Percentiles rank a stretch among this genome's conserved stretches.
phyloP scores from a whole-genome alignment of 257 asterid genomes.

The Penstemon davidsonii region DNA sequence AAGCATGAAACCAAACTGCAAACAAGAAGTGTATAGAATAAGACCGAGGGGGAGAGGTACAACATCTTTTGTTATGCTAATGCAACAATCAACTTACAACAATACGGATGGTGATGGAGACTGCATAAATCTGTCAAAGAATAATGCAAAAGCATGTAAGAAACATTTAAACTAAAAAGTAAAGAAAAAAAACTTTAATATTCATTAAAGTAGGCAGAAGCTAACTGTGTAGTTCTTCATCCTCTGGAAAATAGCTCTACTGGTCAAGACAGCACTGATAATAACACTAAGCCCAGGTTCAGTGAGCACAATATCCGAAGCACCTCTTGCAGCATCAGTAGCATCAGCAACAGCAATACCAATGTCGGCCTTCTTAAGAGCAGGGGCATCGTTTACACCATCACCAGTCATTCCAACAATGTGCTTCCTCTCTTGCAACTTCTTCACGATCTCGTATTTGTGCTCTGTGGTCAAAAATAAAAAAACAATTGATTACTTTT shows the following conservation, averaged over 20 bases:
- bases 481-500: neutral
- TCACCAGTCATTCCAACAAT: constrained; percentile 97
- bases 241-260: constrained; percentile 93
- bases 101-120: constrained; percentile 98
- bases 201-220: constrained; percentile 2
- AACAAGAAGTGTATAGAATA: constrained; percentile 13
- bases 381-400: constrained; percentile 97
- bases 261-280: constrained; percentile 87
- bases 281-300: constrained; percentile 96
- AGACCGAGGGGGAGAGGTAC: neutral
- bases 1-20: constrained; percentile 90
- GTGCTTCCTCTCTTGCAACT: constrained; percentile 89
- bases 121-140: constrained; percentile 86
- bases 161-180: constrained; percentile 6
- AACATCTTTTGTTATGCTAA: neutral
- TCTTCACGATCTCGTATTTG: constrained; percentile 94
- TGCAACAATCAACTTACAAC: constrained; percentile 62
- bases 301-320: constrained; percentile 89
- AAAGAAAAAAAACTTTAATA: neutral
- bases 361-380: constrained; percentile 90
- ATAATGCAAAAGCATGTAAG: constrained; percentile 23
- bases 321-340: constrained; percentile 91
- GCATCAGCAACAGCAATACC: constrained; percentile 98
- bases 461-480: constrained; percentile 51
- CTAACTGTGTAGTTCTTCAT: constrained; percentile 93